Percentiles rank a stretch among this genome's conserved stretches.
Conservation (phyloP, 2,329 filamentous ascomycete genomes). For the Calycina herbarum region DNA sequence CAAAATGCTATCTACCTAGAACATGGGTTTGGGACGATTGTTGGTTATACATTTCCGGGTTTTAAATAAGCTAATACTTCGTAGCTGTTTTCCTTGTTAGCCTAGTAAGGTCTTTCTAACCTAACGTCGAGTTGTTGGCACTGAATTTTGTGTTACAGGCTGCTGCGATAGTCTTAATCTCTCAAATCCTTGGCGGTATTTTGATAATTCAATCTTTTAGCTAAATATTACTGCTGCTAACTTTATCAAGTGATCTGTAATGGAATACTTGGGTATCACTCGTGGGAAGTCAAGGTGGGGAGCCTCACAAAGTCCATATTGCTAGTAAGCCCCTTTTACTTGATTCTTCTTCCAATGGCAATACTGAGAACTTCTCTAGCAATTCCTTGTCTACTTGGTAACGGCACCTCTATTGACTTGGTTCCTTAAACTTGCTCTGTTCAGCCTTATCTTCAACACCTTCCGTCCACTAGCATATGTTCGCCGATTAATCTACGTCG, state of each 20-base stretch:
- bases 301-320: background rate
- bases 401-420: background rate
- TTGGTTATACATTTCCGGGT: no score
- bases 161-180: no score
- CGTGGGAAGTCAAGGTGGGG: background rate
- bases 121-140: no score
- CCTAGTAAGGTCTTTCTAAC: no score
- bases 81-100: no score
- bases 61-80: no score
- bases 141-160: no score
- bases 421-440: background rate
- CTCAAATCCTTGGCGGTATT: no score
- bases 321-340: background rate
- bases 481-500: background rate
- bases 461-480: background rate
- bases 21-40: no score
- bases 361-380: background rate
- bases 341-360: background rate
- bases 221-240: background rate
- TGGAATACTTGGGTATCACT: background rate
- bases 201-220: no score
- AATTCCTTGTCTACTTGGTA: background rate
- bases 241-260: background rate
- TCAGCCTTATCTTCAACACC: background rate
- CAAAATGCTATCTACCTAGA: no score